Percentiles rank a stretch among this genome's conserved stretches.
These are phyloP conservation scores for Leishmania tropica DNA, from an alignment of 208 protist genomes.

Conservation along the genomic window DNA sequence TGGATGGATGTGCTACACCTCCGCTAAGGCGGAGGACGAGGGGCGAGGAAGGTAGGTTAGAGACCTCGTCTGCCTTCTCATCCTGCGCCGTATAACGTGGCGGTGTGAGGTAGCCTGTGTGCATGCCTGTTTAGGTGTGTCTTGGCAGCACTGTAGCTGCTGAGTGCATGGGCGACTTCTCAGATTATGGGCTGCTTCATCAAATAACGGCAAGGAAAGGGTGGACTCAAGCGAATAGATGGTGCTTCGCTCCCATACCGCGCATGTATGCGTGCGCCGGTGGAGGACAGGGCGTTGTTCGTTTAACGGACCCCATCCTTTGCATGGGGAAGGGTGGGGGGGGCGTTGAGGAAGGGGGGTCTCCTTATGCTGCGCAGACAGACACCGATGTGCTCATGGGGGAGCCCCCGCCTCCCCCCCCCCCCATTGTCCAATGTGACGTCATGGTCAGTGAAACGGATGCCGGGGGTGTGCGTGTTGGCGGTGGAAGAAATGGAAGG, in stretches of 20 bases:
- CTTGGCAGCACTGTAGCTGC: not conserved
- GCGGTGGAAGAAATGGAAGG: not conserved
- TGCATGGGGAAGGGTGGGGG: not conserved
- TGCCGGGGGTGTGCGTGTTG: not conserved
- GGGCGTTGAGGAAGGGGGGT: not conserved
- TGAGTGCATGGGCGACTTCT: not conserved
- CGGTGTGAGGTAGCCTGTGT: not conserved
- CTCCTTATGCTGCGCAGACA: not conserved
- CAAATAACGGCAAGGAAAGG: not conserved
- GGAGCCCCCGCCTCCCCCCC: too few relatives aligned
- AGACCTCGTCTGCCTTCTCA: not conserved
- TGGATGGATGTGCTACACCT: constrained; percentile 19
- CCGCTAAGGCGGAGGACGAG: not conserved
- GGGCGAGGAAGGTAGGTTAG: not conserved
- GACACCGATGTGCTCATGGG: not conserved
- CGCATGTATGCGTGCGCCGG: not conserved
- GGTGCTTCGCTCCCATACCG: not conserved
- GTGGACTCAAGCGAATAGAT: not conserved
- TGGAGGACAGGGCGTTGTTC: not conserved
- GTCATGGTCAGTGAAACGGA: not conserved
- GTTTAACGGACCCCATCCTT: not conserved
- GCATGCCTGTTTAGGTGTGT: not conserved
- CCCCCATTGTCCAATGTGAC: not conserved
- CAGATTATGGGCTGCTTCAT: constrained; percentile 2
- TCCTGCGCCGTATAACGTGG: not conserved